Base-by-base conservation (phyloP, 2,329 filamentous ascomycete genomes). In the Raffaelea albimanens region DNA sequence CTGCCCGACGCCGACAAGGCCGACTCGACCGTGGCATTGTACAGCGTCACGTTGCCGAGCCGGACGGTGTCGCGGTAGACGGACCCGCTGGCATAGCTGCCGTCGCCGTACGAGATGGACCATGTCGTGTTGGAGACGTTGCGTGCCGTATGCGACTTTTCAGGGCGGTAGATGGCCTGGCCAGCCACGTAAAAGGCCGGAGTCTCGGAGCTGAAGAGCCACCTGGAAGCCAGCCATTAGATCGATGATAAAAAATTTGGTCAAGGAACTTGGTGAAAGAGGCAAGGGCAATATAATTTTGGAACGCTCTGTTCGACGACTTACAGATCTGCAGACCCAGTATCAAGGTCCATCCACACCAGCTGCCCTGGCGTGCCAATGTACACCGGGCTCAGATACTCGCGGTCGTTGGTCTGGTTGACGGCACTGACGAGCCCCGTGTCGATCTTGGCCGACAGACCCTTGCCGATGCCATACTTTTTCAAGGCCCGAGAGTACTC, bases 331-430 rank as follows among this genome's bases (percentile, higher is more conserved):
- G 70, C 65, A 8, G 75, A 78, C 11, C 74, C 75, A 14, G 85
- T 89, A 55, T 89, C 85, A 51, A 89, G 75, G 59, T 87, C 82
- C 51, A 89, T 61, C 50, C 79, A 73, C 52, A 87, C 60, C 3
- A 67, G 75, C 55, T 82, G 78, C 5, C 61, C 54, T 5, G 71
- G 71, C 1, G 58, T 73, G 40, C 84, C 85, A 52, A 88, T 68
- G 2, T 67, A 71, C 42, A 88, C 76, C 0, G 81, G 77, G 48
- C 75, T 72, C 25, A 82, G 64, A 49, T 81, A 83, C 58, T 81
- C 72, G 3, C 66, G 64, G 53, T 83, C 80, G 43, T 68, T 57
- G 11, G 33, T 54, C 41, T 61, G 53, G 43, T 61, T 61, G 23
- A 56, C 52, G 1, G 67, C 59, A 3, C 59, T 58, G 5, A 59